A percentile compares a stretch with the other conserved stretches of the same genome.
phyloP scores from a whole-genome alignment of 176 grass and related monocot genomes.

The Juncus effusus region DNA sequence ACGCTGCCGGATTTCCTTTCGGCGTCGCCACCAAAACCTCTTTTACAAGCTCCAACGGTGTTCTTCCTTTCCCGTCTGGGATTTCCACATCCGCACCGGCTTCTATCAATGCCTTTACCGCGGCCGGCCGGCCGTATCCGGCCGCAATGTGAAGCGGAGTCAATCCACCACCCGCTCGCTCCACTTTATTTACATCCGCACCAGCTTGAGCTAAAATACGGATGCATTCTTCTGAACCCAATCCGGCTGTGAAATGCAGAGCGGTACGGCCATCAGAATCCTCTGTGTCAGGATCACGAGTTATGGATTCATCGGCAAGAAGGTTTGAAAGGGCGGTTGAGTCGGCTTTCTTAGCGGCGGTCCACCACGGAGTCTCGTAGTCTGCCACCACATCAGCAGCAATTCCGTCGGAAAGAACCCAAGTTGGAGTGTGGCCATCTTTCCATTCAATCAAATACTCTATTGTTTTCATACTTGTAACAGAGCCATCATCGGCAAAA shows the following conservation, averaged over 20 bases:
- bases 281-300: constrained; percentile 65
- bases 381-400: constrained; percentile 73
- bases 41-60: constrained; percentile 53
- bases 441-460: constrained; percentile 93
- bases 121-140: constrained; percentile 56
- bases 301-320: constrained; percentile 47
- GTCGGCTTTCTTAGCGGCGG: constrained; percentile 68
- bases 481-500: constrained; percentile 61
- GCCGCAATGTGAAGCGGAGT: constrained; percentile 68
- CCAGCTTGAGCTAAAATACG: constrained; percentile 50
- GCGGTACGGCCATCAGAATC: constrained; percentile 76
- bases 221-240: constrained; percentile 81
- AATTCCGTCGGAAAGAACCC: constrained; percentile 62
- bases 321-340: constrained; percentile 40
- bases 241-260: constrained; percentile 69
- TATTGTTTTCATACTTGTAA: constrained; percentile 34
- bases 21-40: constrained; percentile 65
- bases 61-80: constrained; percentile 56
- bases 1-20: constrained; percentile 56
- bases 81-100: constrained; percentile 53
- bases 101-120: constrained; percentile 57
- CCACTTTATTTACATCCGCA: constrained; percentile 42
- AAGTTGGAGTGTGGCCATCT: constrained; percentile 70
- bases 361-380: constrained; percentile 87
- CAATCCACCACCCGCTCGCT: constrained; percentile 64